Base-by-base conservation (phyloP, 306 rosid genomes). In the Oemleria cerasiformis region DNA sequence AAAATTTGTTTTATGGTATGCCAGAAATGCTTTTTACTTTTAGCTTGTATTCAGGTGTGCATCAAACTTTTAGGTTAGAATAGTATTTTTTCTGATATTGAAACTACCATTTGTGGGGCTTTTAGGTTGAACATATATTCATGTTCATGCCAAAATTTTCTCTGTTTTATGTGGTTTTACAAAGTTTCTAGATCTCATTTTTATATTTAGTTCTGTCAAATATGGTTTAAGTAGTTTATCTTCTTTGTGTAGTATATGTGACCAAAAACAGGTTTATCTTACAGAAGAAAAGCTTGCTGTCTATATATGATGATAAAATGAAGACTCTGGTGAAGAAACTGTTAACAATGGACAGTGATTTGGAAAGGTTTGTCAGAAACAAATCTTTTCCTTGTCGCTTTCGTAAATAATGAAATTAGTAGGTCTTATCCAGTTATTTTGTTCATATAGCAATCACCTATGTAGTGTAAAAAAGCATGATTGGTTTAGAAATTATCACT, bases 211-310 rank as follows among this genome's bases (percentile, higher is more conserved):
- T 64, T 72, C 53, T 55, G 45, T 54, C 62, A 69, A 55, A 41
- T 57, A 71, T 34, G 20, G 25, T 61, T 61, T 9, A 45, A 65
- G 78, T 60, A 66, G 74, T 63, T 43, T 71, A 40, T 71, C 42
- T 65, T 69, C 36, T 2, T 15, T 49, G 7, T 66, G 74, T 53
- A 60, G 65, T 67, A 48, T 44, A 62, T 70, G 60, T 83, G 78
- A 78, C 78, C 67, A 64, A 77, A 36, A 36, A 60, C 36, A 25
- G 39, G 68, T 67, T 70, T 86, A 11, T 72, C 83, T 79, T 83
- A 83, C 96, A 94, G 97, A 91, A 84, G 88, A 94, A 88, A 76
- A 82, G 77, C 84, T 63, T 94, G 90, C 72, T 69, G 76, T 78
- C 84, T 21, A 73, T 94, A 79, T 94, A 83, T 60, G 90, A 91